Evolutionary conservation across 176 grass and related monocot species (phyloP).

Genomic region (Oryza rufipogon): DNA sequence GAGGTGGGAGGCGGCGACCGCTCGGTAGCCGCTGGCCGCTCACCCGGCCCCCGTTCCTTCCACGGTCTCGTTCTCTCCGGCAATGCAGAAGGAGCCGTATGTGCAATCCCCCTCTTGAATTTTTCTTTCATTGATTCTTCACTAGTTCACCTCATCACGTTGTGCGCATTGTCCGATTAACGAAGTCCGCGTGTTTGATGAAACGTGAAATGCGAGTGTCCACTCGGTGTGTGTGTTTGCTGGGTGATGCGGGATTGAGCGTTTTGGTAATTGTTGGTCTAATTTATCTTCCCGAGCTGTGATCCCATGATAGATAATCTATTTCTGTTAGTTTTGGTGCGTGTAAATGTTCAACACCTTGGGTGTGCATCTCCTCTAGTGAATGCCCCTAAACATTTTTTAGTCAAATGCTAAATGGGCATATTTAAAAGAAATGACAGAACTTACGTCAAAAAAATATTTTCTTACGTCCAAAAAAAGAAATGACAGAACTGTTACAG

Average conservation of each 20-base stretch:
- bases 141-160: too few species aligned
- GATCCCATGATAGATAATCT: neutral
- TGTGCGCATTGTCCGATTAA: neutral
- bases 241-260: constrained; percentile 22
- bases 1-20: too few species aligned
- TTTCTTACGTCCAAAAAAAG: too few species aligned
- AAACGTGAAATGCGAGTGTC: neutral
- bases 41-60: constrained; percentile 78
- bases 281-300: neutral
- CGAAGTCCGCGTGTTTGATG: constrained; percentile 13
- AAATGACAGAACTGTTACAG: neutral
- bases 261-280: constrained; percentile 1
- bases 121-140: neutral
- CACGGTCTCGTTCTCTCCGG: constrained; percentile 77
- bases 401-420: neutral
- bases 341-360: neutral
- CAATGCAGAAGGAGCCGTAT: constrained; percentile 83
- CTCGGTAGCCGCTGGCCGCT: constrained; percentile 34
- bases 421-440: neutral
- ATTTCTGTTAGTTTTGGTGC: neutral
- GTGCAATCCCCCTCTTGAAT: neutral
- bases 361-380: neutral
- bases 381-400: constrained; percentile 4
- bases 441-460: neutral
- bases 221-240: constrained; percentile 9